Base-by-base conservation (phyloP, 352 stramenopile species). In the Pythium sukuiense region DNA sequence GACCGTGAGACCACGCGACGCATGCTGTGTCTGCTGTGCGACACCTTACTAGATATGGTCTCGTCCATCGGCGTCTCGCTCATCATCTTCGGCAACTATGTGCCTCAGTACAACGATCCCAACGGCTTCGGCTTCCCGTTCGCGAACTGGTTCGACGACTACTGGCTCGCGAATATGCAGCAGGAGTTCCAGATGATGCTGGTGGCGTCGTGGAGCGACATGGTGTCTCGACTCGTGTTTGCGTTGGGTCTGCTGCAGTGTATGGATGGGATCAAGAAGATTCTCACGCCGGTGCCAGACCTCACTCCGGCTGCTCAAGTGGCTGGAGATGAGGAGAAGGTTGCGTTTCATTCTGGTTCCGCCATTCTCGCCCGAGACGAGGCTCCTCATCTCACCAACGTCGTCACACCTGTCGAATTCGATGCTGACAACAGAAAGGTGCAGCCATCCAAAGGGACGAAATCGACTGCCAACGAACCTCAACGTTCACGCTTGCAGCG, bases 131-230 rank as follows among this genome's bases (percentile, higher is more conserved):
- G 45, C 13, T 64, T 64, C n/a, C 43, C 46, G 16, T 56, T 35
- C 20, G 6, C 12, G 12, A 56, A 50, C 20, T 64, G 58, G 58
- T 64, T 49, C 26, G 18, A 64, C 3, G 58, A 64, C 30, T 9
- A 26, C 2, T 64, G 43, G 58, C 43, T 57, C 30, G 43, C 58
- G 2, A 46, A n/a, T 30, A 32, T 56, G 30, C 32, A 64, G 12
- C 58, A 64, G 7, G 58, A 64, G 20, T 64, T 64, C 45, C 45
- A 64, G 46, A 46, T 64, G 29, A 64, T 64, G 58, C 7, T 64
- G 30, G 35, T 56, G 12, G 46, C 29, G 1, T 64, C 58, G 32
- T 64, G 58, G 58, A 24, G 6, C n/a, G 58, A 64, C 58, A 48
- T 64, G 58, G 16, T 32, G 4, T 46, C 29, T 18, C 43, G 58